A percentile compares a stretch with the other conserved stretches of the same genome.
These are phyloP conservation scores for Globisporangium emineosum DNA, from an alignment of 352 stramenopile species.

Conservation along the genomic window DNA sequence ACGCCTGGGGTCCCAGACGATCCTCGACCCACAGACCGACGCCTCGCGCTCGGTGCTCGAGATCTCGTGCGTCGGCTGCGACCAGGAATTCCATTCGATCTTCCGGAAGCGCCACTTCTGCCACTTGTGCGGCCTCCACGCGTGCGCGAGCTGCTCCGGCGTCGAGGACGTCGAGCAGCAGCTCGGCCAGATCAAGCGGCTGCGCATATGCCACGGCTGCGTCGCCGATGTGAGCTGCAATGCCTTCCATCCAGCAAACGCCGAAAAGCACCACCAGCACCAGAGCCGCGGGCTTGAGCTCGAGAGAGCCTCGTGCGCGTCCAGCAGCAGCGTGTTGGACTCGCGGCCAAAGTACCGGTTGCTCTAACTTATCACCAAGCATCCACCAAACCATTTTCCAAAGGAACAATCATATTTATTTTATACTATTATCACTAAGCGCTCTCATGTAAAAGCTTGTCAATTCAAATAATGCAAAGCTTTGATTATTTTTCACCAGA, in stretches of 20 bases:
- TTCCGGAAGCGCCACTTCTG: constrained; percentile 20
- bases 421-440: too few species aligned
- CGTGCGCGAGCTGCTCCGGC: constrained; percentile 17
- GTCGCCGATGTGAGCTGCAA: constrained; percentile 1
- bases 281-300: not conserved
- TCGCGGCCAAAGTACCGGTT: constrained; percentile 1
- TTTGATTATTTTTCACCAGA: too few species aligned
- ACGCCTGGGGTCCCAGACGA: constrained; percentile 12
- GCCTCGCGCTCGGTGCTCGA: constrained; percentile 16
- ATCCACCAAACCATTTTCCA: too few species aligned
- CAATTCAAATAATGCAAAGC: too few species aligned
- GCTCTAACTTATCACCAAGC: not conserved
- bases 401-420: too few species aligned
- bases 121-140: constrained; percentile 14
- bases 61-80: constrained; percentile 17
- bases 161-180: constrained; percentile 15
- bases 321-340: not conserved
- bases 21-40: constrained; percentile 11
- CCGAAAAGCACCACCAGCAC: not conserved
- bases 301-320: not conserved
- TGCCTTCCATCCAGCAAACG: not conserved
- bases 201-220: constrained; percentile 15
- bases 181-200: constrained; percentile 10
- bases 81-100: constrained; percentile 15
- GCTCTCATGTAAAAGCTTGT: too few species aligned